Percentiles rank a stretch among this genome's conserved stretches.
Conservation (phyloP, 495 filamentous ascomycete species). For the Penicillium tannophilum region DNA sequence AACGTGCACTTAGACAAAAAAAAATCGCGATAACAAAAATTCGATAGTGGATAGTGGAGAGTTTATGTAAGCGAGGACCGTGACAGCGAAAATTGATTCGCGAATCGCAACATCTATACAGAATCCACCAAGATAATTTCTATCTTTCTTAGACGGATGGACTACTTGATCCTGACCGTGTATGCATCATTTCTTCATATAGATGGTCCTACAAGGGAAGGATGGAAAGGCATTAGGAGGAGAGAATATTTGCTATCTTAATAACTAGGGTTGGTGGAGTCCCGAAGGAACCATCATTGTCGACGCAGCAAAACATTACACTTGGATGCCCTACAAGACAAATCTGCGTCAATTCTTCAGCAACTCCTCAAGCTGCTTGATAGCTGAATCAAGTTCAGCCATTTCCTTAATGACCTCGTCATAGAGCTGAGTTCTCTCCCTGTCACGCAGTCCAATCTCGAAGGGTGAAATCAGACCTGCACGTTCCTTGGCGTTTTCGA, state of each 20-base stretch:
- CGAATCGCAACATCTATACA: no score
- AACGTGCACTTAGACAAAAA: slow-evolving; percentile 20
- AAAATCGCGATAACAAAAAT: slow-evolving; percentile 39
- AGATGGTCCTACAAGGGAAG: no score
- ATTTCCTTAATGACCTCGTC: background rate
- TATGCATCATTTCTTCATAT: no score
- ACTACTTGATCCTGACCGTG: no score
- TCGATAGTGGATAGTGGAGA: slow-evolving; percentile 41
- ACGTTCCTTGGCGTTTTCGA: background rate
- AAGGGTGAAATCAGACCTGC: slow-evolving; percentile 1
- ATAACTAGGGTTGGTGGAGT: background rate
- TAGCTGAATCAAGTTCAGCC: background rate
- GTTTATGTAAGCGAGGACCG: slow-evolving; percentile 41
- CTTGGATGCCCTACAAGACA: background rate
- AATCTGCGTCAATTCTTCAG: background rate
- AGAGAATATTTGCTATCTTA: background rate
- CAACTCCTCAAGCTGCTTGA: background rate
- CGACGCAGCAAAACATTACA: background rate
- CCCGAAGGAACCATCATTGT: background rate
- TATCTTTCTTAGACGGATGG: no score
- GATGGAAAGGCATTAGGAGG: no score
- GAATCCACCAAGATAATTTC: no score
- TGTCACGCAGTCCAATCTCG: background rate
- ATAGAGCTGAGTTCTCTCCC: background rate
- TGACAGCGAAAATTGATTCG: slow-evolving; percentile 34